Evolutionary conservation across 345 rosid species (phyloP).

Genomic region (Acer campestre): DNA sequence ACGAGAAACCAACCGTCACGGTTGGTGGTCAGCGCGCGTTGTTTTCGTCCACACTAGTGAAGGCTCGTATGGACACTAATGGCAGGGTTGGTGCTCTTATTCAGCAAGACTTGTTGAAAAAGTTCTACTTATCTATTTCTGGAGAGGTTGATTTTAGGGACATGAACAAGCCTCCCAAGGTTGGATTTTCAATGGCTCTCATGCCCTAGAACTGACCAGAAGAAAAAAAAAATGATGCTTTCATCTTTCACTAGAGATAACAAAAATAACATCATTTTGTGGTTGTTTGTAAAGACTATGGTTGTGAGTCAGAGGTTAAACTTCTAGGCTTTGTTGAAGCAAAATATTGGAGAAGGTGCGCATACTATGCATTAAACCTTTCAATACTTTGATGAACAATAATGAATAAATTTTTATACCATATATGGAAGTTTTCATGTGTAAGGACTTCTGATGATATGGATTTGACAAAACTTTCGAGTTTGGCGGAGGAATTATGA

Average conservation of each 20-base stretch:
- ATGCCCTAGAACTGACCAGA: conserved; percentile 25
- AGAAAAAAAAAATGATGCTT: too few relatives aligned
- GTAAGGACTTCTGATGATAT: neutral
- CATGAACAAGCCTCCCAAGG: conserved; percentile 33
- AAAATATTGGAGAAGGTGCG: neutral
- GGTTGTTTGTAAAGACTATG: neutral
- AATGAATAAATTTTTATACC: neutral
- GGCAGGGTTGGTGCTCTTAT: conserved; percentile 41
- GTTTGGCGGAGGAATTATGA: neutral
- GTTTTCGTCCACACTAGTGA: conserved; percentile 42
- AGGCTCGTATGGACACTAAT: conserved; percentile 44
- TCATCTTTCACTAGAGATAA: neutral
- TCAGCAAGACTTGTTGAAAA: conserved; percentile 38
- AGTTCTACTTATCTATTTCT: conserved; percentile 31
- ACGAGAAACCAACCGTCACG: conserved; percentile 26
- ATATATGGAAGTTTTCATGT: neutral
- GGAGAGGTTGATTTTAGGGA: conserved; percentile 45
- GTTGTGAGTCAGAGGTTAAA: neutral
- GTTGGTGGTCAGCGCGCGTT: conserved; percentile 46
- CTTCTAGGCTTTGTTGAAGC: neutral
- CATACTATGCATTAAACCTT: neutral
- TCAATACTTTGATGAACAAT: neutral
- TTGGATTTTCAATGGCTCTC: conserved; percentile 47
- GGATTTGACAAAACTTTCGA: neutral
- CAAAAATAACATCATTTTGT: neutral